Percentiles rank a stretch among this genome's conserved stretches.
phyloP scores from a whole-genome alignment of 1,284 basidiomycete species.

The Flammula alnicola region DNA sequence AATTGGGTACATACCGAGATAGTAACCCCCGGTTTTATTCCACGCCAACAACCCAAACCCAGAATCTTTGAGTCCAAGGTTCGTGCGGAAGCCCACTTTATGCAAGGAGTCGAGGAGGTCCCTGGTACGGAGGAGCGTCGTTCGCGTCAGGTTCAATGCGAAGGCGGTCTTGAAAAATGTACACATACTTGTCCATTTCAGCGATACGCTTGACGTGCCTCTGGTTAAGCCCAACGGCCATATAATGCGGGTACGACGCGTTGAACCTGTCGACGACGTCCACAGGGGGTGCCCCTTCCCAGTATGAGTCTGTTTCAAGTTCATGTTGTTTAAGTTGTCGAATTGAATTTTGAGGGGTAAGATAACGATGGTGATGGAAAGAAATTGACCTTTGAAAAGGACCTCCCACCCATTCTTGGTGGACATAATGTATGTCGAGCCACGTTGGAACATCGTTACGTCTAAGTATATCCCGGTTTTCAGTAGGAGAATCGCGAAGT shows the following conservation, averaged over 20 bases:
- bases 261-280: slow-evolving; percentile 56
- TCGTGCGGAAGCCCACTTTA: slow-evolving; percentile 31
- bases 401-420: slow-evolving; percentile 36
- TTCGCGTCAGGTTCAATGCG: too few relatives aligned
- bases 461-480: slow-evolving; percentile 29
- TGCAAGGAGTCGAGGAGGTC: slow-evolving; percentile 29
- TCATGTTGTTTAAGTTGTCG: too few relatives aligned
- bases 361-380: neutral
- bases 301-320: slow-evolving; percentile 57
- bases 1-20: slow-evolving; percentile 34
- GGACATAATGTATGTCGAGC: slow-evolving; percentile 48
- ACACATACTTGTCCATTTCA: slow-evolving; percentile 53
- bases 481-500: neutral
- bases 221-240: slow-evolving; percentile 43
- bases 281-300: slow-evolving; percentile 47
- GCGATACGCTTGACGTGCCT: slow-evolving; percentile 53
- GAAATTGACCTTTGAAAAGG: slow-evolving; percentile 30
- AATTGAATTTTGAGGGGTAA: neutral
- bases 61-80: slow-evolving; percentile 28
- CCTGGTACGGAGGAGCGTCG: too few relatives aligned
- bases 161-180: too few relatives aligned
- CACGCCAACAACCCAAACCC: slow-evolving; percentile 28
- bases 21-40: slow-evolving; percentile 43
- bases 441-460: slow-evolving; percentile 49
- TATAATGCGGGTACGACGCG: slow-evolving; percentile 48